These are phyloP conservation scores for Leishmania major DNA, from an alignment of 208 protist species.

Conservation along the genomic window DNA sequence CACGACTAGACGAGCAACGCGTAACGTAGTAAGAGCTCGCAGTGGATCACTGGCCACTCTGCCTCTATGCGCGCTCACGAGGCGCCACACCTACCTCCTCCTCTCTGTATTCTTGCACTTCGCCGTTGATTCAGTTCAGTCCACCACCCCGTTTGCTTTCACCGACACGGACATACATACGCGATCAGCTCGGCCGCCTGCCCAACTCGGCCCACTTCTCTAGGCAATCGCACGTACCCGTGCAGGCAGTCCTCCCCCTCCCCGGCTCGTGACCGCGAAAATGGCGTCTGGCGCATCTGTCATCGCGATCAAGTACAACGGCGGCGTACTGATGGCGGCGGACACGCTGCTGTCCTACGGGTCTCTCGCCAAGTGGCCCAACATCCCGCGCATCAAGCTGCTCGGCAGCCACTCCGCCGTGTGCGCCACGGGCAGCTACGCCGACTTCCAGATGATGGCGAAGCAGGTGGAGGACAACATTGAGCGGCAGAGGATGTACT, in stretches of 20 bases:
- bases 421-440: slow-evolving; percentile 95
- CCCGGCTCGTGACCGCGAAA: not conserved
- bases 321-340: slow-evolving; percentile 94
- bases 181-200: not conserved
- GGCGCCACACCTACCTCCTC: not conserved
- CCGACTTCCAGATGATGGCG: slow-evolving; percentile 96
- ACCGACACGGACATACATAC: not conserved
- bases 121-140: not conserved
- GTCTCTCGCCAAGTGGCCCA: slow-evolving; percentile 95
- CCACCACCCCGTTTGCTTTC: not conserved
- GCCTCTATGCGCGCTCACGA: not conserved
- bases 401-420: slow-evolving; percentile 91
- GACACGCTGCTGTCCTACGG: slow-evolving; percentile 98
- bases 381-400: slow-evolving; percentile 89
- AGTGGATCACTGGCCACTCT: not conserved
- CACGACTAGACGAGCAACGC: not conserved
- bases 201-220: not conserved
- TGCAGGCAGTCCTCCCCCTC: not conserved
- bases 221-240: not conserved
- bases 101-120: not conserved
- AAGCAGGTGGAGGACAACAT: slow-evolving; percentile 77
- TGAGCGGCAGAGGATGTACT: slow-evolving; percentile 74
- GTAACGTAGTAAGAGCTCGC: not conserved
- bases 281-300: slow-evolving; percentile 97
- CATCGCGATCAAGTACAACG: slow-evolving; percentile 97